These are phyloP conservation scores for Pythium aphanidermatum DNA, from an alignment of 352 stramenopile species.

Conservation along the genomic window DNA sequence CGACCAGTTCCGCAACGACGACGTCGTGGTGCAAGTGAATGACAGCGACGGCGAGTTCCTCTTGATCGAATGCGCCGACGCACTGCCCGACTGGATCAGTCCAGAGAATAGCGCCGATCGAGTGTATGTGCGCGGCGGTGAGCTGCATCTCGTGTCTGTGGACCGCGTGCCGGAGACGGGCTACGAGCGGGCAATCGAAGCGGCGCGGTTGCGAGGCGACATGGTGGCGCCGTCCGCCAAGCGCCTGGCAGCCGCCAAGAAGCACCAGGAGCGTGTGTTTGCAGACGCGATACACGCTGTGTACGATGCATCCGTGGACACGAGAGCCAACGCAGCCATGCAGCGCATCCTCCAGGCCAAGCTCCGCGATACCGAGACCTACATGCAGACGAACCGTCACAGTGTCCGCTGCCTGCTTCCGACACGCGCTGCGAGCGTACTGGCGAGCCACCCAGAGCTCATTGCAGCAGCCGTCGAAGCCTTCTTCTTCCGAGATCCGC, in stretches of 20 bases:
- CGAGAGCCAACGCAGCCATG: slow-evolving; percentile 11
- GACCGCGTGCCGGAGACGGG: slow-evolving; percentile 8
- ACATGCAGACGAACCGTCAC: slow-evolving; percentile 23
- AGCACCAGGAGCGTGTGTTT: background rate
- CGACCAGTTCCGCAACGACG: slow-evolving; percentile 6
- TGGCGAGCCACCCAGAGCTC: slow-evolving; percentile 7
- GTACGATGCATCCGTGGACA: slow-evolving; percentile 5
- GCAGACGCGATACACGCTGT: slow-evolving; percentile 2
- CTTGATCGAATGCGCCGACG: slow-evolving; percentile 40
- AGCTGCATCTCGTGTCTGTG: slow-evolving; percentile 15
- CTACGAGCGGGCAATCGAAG: no score
- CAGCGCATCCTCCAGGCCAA: slow-evolving; percentile 17
- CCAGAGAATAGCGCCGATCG: slow-evolving; percentile 28
- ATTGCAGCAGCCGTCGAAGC: slow-evolving; percentile 28
- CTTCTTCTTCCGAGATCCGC: slow-evolving; percentile 36
- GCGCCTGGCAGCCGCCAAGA: background rate
- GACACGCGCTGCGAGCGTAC: slow-evolving; percentile 8
- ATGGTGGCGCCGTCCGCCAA: background rate
- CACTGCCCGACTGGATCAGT: slow-evolving; percentile 33
- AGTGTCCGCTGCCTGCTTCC: slow-evolving; percentile 23
- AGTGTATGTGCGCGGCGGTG: slow-evolving; percentile 18
- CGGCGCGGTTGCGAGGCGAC: background rate
- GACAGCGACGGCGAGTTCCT: slow-evolving; percentile 45
- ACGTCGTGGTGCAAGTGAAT: slow-evolving; percentile 25
- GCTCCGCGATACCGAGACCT: slow-evolving; percentile 9